These are phyloP conservation scores for Geranomyces michiganensis DNA, from an alignment of 192 early-diverging fungal species.

Conservation along the genomic window DNA sequence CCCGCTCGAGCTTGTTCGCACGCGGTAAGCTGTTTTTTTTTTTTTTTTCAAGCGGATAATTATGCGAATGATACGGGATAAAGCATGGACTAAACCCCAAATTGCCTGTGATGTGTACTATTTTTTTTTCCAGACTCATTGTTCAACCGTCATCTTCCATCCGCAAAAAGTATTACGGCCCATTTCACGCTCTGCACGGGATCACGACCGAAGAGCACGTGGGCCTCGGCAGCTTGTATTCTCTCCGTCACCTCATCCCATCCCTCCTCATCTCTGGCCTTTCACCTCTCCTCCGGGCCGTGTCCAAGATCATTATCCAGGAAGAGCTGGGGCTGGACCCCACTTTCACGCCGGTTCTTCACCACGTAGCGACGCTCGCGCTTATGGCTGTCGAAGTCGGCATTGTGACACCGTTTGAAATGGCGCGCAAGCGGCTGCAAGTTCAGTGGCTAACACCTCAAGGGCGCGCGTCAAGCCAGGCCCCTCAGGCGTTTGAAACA, in stretches of 20 bases:
- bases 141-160: slow-evolving; percentile 76
- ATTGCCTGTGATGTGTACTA: background rate
- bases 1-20: slow-evolving; percentile 88
- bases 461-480: background rate
- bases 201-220: slow-evolving; percentile 73
- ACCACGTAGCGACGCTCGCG: slow-evolving; percentile 66
- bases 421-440: slow-evolving; percentile 80
- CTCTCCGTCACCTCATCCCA: slow-evolving; percentile 69
- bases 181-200: slow-evolving; percentile 73
- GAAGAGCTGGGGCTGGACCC: slow-evolving; percentile 50
- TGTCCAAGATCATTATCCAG: slow-evolving; percentile 38
- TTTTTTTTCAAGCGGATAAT: too few species aligned
- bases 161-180: slow-evolving; percentile 80
- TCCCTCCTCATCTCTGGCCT: slow-evolving; percentile 77
- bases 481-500: slow-evolving; percentile 37
- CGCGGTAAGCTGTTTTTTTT: slow-evolving; percentile 77
- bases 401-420: slow-evolving; percentile 84
- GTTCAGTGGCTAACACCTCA: slow-evolving; percentile 58
- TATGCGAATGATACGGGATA: too few species aligned
- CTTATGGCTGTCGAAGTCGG: slow-evolving; percentile 73
- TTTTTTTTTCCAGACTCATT: slow-evolving; percentile 60
- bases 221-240: slow-evolving; percentile 48
- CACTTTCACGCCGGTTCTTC: slow-evolving; percentile 67
- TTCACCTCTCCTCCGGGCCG: slow-evolving; percentile 39
- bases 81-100: too few species aligned